phyloP scores from a whole-genome alignment of 441 rosid species.

The Erodium texanum region DNA sequence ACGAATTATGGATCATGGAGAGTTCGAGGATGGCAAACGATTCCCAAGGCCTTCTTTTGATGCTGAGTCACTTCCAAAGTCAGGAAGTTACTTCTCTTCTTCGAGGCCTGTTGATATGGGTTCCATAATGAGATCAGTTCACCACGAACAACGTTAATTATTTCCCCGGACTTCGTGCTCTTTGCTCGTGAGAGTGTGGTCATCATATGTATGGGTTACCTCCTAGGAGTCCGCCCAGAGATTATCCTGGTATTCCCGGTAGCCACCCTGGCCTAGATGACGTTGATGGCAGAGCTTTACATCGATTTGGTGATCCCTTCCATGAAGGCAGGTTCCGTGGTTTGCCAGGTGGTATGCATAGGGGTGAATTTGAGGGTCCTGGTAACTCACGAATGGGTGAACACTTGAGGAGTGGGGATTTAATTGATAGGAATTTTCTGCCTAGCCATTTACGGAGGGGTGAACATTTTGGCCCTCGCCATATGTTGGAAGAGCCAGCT shows the following conservation, averaged over 20 bases:
- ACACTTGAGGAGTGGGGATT: conserved; percentile 31
- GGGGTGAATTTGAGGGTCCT: conserved; percentile 50
- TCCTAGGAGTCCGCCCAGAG: conserved; percentile 52
- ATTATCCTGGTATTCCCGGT: conserved; percentile 28
- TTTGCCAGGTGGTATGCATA: conserved; percentile 31
- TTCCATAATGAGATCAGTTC: conserved; percentile 31
- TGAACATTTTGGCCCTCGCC: conserved; percentile 43
- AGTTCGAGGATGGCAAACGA: conserved; percentile 36
- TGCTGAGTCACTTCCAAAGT: conserved; percentile 26
- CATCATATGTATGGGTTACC: conserved; percentile 33
- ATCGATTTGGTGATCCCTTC: conserved; percentile 34
- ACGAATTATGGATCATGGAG: conserved; percentile 28
- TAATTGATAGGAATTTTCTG: conserved; percentile 32
- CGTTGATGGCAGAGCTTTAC: conserved; percentile 26
- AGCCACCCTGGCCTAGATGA: conserved; percentile 26
- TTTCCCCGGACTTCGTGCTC: too few species aligned
- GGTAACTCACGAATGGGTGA: conserved; percentile 29
- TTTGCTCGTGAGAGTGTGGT: too few species aligned
- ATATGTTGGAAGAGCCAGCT: conserved; percentile 31
- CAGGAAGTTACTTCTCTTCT: conserved; percentile 29
- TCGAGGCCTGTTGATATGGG: conserved; percentile 39
- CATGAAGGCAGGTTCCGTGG: conserved; percentile 38
- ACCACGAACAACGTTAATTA: too few species aligned
- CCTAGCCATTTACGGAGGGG: conserved; percentile 41
- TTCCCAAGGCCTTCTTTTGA: conserved; percentile 38